Evolutionary conservation across 495 filamentous ascomycete genomes (phyloP).

Genomic region (Talaromyces wortmannii): DNA sequence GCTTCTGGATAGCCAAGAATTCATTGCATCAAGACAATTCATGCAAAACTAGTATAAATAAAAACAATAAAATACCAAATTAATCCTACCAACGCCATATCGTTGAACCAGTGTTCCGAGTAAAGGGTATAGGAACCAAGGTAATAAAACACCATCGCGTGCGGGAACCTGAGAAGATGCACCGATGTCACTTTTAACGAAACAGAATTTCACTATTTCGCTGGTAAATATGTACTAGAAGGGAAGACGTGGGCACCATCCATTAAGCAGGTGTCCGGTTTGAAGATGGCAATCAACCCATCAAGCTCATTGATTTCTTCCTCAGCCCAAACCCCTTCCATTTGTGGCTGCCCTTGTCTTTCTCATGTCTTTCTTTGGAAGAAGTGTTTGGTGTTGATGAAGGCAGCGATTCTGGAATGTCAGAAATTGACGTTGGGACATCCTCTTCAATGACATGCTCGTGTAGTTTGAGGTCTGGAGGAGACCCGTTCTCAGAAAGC

Average conservation of each 20-base stretch:
- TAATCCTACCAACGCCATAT: neutral
- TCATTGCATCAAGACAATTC: too few species aligned
- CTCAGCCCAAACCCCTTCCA: constrained; percentile 34
- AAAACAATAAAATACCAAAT: neutral
- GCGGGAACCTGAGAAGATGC: neutral
- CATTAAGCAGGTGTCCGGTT: too few species aligned
- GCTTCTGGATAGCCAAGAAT: too few species aligned
- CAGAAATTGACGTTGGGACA: neutral
- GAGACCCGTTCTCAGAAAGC: constrained; percentile 25
- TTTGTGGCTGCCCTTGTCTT: constrained; percentile 21
- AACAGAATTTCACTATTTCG: neutral
- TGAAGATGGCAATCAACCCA: neutral
- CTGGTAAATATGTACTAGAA: constrained; percentile 1
- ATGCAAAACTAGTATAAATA: neutral
- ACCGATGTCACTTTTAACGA: neutral
- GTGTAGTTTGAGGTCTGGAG: constrained; percentile 10
- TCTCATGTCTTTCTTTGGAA: constrained; percentile 14
- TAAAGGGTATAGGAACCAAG: neutral
- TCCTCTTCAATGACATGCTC: constrained; percentile 18
- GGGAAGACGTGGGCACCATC: neutral
- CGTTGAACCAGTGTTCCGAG: neutral
- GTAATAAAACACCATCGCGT: neutral
- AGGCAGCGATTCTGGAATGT: neutral
- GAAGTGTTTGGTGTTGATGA: constrained; percentile 6
- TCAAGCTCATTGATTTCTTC: constrained; percentile 29